Evolutionary conservation across 2,329 filamentous ascomycete species (phyloP), one percentile per base, ranked within the genome.

Genomic region (Talaromyces sp.): DNA sequence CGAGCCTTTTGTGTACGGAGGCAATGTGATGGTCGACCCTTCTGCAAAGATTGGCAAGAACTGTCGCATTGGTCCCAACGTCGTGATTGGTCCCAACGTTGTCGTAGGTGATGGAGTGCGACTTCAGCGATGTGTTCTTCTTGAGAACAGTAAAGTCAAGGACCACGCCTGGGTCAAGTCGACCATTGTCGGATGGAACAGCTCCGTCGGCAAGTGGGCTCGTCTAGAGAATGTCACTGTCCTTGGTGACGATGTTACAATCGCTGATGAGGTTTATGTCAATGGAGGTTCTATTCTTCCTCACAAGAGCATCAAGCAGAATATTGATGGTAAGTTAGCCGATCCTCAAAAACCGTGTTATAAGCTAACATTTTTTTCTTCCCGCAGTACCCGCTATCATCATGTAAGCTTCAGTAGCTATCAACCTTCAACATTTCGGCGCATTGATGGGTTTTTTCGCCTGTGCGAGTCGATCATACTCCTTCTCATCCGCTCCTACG

Each of bases 141-240:
- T 99, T 70, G 87, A 90, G 68, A 91, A 92, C 74, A 92, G 90
- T 81, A 97, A 96, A 84, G 90, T 97, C 81, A 97, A 97, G 86
- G 95, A 99, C 78, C 94, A 99, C 79, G 95, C 95, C 58, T 98
- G 94, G 94, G 88, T 99, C 79, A 98, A 98, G 88, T 96, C 91
- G 77, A 95, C 94, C 73, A 98, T 99, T 78, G 93, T 98, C 62
- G 94, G 94, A 75, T 99, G 94, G 94, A 97, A 97, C 86, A 96
- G 92, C 83, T 91, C 88, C 40, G 92, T 99, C 65, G 94, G 94
- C 76, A 91, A 91, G 77, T 99, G 94, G 94, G 94, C 94, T 66
- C 91, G 94, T 71, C 84, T 98, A 69, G 95, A 99, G 86, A 99
- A 99, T 76, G 93, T 98, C 49, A 94, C 92, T n/a, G 94, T 99